phyloP scores from a whole-genome alignment of 2,329 filamentous ascomycete species.

The Drechslerella coelobrocha region DNA sequence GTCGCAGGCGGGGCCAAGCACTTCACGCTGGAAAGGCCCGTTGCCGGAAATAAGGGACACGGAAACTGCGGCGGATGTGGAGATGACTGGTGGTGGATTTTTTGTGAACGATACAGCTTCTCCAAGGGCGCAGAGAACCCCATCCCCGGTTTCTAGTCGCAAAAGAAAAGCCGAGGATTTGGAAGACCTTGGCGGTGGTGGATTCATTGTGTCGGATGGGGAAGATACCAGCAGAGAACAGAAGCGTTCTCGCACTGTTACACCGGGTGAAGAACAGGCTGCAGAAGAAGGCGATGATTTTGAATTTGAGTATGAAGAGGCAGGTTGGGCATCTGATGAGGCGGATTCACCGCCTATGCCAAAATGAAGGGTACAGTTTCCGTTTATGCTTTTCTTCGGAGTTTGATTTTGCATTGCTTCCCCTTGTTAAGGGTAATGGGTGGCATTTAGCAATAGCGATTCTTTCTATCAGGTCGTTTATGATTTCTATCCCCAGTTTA shows the following conservation, averaged over 20 bases:
- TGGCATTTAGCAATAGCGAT: background rate
- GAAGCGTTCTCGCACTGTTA: conserved; percentile 1
- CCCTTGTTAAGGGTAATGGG: no score
- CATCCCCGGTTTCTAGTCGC: background rate
- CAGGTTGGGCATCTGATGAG: conserved; percentile 32
- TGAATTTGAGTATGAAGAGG: conserved; percentile 46
- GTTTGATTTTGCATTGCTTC: background rate
- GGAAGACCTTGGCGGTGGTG: conserved; percentile 1
- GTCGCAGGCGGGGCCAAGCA: no score
- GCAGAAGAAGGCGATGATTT: conserved; percentile 27
- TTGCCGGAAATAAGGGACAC: background rate
- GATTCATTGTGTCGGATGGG: conserved; percentile 1
- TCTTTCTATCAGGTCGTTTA: no score
- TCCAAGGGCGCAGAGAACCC: background rate
- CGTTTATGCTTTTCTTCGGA: background rate
- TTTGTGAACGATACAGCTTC: conserved; percentile 6
- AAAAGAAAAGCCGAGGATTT: conserved; percentile 3
- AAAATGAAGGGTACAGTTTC: background rate
- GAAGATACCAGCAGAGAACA: background rate
- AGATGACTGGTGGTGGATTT: conserved; percentile 27
- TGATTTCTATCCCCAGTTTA: no score
- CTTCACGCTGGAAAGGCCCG: background rate
- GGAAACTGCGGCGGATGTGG: background rate
- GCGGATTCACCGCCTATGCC: no score
- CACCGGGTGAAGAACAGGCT: background rate